Percentiles rank a stretch among this genome's conserved stretches.
These are phyloP conservation scores for Mimosa bimucronata DNA, from an alignment of 306 rosid genomes.

Conservation along the genomic window DNA sequence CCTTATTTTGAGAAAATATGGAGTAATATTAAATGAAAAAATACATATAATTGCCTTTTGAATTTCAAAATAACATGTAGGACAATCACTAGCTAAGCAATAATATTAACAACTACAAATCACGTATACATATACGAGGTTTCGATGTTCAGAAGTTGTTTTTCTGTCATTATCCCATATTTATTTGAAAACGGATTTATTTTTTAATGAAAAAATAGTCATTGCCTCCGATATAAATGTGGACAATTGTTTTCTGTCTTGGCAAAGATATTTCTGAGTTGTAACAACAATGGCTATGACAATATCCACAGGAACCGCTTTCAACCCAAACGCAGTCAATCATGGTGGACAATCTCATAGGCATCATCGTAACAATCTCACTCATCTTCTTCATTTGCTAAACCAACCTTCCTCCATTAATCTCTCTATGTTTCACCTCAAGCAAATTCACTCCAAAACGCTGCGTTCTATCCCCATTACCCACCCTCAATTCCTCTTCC, in stretches of 20 bases:
- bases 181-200: too few species aligned
- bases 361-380: constrained; percentile 20
- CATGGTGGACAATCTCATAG: constrained; percentile 9
- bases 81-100: too few species aligned
- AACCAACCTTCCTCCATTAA: constrained; percentile 39
- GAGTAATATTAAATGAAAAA: too few species aligned
- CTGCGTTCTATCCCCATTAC: constrained; percentile 56
- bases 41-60: too few species aligned
- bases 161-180: too few species aligned
- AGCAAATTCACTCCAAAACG: constrained; percentile 78
- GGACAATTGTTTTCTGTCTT: not conserved
- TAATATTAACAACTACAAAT: too few species aligned
- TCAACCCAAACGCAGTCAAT: constrained; percentile 18
- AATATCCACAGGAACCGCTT: constrained; percentile 28
- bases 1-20: too few species aligned
- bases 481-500: constrained; percentile 53
- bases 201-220: not conserved
- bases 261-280: not conserved
- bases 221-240: not conserved
- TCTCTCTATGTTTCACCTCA: constrained; percentile 58
- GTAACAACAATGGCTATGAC: constrained; percentile 21
- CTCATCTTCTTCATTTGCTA: constrained; percentile 55
- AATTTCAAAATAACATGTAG: too few species aligned
- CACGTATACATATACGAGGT: too few species aligned
- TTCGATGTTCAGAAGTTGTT: too few species aligned